Conservation (phyloP, 2,329 filamentous ascomycete genomes). For the Fusarium sp. region DNA sequence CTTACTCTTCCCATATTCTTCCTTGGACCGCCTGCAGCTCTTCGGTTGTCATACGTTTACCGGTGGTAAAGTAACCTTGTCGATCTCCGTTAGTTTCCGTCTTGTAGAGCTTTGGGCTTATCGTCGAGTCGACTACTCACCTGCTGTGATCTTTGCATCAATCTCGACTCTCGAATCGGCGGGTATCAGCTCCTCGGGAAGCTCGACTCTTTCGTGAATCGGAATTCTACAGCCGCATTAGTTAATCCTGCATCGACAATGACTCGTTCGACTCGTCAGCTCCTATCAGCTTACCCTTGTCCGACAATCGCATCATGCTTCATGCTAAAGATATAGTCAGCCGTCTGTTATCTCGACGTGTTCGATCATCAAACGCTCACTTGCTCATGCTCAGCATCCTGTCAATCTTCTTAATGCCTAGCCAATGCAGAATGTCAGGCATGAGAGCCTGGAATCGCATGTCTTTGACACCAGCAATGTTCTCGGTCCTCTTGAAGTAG, state of each 20-base stretch:
- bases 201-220: conserved; percentile 89
- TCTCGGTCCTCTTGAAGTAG: conserved; percentile 98
- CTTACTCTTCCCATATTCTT: conserved; percentile 87
- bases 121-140: conserved; percentile 59
- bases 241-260: conserved; percentile 26
- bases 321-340: conserved; percentile 69
- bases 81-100: conserved; percentile 35
- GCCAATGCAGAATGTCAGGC: conserved; percentile 97
- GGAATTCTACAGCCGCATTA: conserved; percentile 68
- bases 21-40: conserved; percentile 89
- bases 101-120: conserved; percentile 7
- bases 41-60: conserved; percentile 87
- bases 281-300: conserved; percentile 69
- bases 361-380: conserved; percentile 59
- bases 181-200: conserved; percentile 93
- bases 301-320: conserved; percentile 90
- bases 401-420: conserved; percentile 98
- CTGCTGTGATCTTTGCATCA: conserved; percentile 97
- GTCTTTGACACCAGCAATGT: conserved; percentile 94
- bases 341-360: conserved; percentile 21
- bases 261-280: neutral
- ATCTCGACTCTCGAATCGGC: conserved; percentile 97
- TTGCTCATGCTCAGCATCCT: conserved; percentile 99
- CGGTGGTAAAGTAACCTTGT: conserved; percentile 81
- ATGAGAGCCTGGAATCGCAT: conserved; percentile 99